Evolutionary conservation across 1,139 yeast species (phyloP), one percentile per base, ranked within the genome.

Genomic region (Candida sp.): DNA sequence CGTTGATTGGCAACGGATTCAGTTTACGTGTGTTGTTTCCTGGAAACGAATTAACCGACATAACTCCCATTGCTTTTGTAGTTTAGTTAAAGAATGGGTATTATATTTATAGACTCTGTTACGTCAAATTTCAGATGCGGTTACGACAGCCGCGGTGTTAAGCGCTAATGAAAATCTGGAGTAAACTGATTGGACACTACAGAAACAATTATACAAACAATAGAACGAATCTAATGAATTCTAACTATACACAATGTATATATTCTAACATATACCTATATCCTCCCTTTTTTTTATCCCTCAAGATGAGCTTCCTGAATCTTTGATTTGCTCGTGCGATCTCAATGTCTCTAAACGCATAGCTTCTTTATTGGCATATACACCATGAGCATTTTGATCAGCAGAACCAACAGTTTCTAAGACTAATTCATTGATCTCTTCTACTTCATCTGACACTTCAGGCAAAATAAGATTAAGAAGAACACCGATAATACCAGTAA

Each of bases 401-500:
- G 76, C 76, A 12, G 75, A 69, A 8, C 77, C 78, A 23, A 73
- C 74, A 5, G 73, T 64, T 52, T 75, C 79, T 52, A 73, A 64
- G 29, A 72, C 72, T 43, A 70, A 60, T 53, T 72, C 77, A 50
- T 73, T 73, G 49, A 71, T 68, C 48, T 70, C 78, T 60, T 79
- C 84, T 35, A 73, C 73, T 39, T 81, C 86, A 55, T 85, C 95
- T 35, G 64, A 61, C 36, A 83, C 84, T 61, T 84, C 90, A 11
- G 95, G 95, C 50, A 89, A 67, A 33, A 84, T 36, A 52, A 87
- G 67, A 68, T 89, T 89, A 48, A 88, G 69, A 38, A 87, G 63
- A 41, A 87, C 80, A 34, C 90, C 95, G 38, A 87, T 55, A 53
- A 90, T 73, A 15, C 96, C 97, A 27, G 93, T 78, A 42, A 89